phyloP scores from a whole-genome alignment of 371 early-diverging fungal species.

The Lichtheimia ramosa region DNA sequence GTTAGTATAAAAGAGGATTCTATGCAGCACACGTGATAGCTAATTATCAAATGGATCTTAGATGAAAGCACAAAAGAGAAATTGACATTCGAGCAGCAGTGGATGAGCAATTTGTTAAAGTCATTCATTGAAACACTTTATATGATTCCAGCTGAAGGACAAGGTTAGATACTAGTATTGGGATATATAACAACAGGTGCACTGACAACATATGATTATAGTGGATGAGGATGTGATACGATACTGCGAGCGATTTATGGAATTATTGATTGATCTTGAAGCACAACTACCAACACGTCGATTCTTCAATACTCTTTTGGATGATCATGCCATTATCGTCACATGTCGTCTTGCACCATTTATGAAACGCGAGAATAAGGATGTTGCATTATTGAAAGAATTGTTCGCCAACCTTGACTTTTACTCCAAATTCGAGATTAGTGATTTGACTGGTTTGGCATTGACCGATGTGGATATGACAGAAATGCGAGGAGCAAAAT shows the following conservation, averaged over 20 bases:
- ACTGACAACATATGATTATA: slow-evolving; percentile 5
- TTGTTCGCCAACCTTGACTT: slow-evolving; percentile 65
- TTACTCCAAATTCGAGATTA: slow-evolving; percentile 79
- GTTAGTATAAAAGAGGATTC: slow-evolving; percentile 20
- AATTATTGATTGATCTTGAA: slow-evolving; percentile 83
- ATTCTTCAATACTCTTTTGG: slow-evolving; percentile 77
- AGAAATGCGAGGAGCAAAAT: slow-evolving; percentile 54
- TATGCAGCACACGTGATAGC: background rate
- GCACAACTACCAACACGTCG: slow-evolving; percentile 91
- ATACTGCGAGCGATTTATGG: slow-evolving; percentile 76
- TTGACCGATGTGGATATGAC: slow-evolving; percentile 68
- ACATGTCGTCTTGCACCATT: slow-evolving; percentile 60
- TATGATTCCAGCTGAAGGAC: slow-evolving; percentile 51
- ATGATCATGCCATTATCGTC: slow-evolving; percentile 78
- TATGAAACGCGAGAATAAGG: slow-evolving; percentile 40
- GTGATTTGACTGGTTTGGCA: slow-evolving; percentile 79
- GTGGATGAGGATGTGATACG: slow-evolving; percentile 47
- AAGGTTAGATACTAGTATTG: slow-evolving; percentile 26
- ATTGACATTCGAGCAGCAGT: slow-evolving; percentile 55
- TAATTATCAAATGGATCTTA: slow-evolving; percentile 12
- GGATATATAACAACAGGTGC: background rate
- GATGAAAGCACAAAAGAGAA: slow-evolving; percentile 48
- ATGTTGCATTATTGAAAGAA: slow-evolving; percentile 54
- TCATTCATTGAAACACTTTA: slow-evolving; percentile 55
- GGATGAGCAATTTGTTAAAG: slow-evolving; percentile 60